Percentiles rank a stretch among this genome's conserved stretches.
phyloP scores from a whole-genome alignment of 2,329 filamentous ascomycete species.

The Microcyclosporella mali region DNA sequence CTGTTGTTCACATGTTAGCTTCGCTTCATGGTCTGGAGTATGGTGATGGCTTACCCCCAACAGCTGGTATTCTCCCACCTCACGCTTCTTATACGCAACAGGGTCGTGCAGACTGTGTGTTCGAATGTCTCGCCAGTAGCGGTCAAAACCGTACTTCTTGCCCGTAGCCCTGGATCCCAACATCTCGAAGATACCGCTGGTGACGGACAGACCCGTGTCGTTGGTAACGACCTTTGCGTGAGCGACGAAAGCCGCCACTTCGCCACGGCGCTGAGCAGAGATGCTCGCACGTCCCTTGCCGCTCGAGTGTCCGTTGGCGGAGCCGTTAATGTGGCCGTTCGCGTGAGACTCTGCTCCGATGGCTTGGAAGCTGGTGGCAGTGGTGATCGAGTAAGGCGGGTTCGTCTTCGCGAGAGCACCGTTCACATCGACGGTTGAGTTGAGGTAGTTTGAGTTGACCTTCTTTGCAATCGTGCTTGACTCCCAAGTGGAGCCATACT shows the following conservation, averaged over 20 bases:
- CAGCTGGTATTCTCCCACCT: conserved; percentile 54
- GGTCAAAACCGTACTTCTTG: conserved; percentile 54
- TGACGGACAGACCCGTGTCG: conserved; percentile 53
- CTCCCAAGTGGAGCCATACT: conserved; percentile 22
- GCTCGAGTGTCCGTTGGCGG: conserved; percentile 11
- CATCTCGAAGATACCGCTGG: conserved; percentile 58
- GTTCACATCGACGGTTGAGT: conserved; percentile 20
- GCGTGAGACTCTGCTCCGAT: conserved; percentile 5
- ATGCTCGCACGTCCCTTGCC: conserved; percentile 36
- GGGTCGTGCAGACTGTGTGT: conserved; percentile 63
- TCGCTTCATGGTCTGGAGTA: too few species aligned
- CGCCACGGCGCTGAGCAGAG: conserved; percentile 50
- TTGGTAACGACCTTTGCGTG: conserved; percentile 59
- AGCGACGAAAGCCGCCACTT: conserved; percentile 57
- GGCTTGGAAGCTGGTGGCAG: conserved; percentile 14
- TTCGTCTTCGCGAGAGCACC: conserved; percentile 10
- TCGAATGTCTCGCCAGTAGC: conserved; percentile 61
- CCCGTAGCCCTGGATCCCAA: conserved; percentile 55
- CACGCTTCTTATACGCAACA: conserved; percentile 60
- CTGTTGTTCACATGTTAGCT: too few species aligned
- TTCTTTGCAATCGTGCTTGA: conserved; percentile 7
- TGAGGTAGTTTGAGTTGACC: conserved; percentile 18
- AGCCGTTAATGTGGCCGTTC: conserved; percentile 17
- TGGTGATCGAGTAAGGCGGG: conserved; percentile 20
- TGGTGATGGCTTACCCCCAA: conserved; percentile 30